These are phyloP conservation scores for Sechiopsis laciniata DNA, from an alignment of 306 rosid species.

Conservation along the genomic window DNA sequence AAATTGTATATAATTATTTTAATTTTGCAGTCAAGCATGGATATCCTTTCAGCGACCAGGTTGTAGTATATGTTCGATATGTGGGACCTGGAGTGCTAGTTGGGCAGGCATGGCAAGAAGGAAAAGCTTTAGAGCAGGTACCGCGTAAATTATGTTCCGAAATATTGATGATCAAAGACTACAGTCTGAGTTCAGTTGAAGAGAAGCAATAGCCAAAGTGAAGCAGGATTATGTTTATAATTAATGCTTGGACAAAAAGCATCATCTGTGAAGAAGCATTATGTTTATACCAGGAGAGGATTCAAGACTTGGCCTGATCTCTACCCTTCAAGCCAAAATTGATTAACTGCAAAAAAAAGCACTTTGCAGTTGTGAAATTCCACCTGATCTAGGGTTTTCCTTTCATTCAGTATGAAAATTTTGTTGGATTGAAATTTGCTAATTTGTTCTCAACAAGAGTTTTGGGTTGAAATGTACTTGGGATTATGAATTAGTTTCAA, in stretches of 20 bases:
- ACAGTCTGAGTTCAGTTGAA: conserved; percentile 17
- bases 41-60: conserved; percentile 69
- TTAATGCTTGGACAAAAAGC: neutral
- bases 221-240: neutral
- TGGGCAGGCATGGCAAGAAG: conserved; percentile 96
- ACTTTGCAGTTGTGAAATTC: neutral
- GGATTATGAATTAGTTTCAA: no score
- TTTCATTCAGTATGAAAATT: neutral
- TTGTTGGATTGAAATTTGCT: neutral
- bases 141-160: conserved; percentile 68
- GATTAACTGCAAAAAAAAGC: neutral
- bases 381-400: neutral
- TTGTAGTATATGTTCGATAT: conserved; percentile 58
- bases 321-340: neutral
- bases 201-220: conserved; percentile 23
- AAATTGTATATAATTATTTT: conserved; percentile 6
- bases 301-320: no score
- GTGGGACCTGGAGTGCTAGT: conserved; percentile 69
- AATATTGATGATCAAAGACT: conserved; percentile 69
- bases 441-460: neutral
- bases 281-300: neutral
- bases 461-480: neutral
- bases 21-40: conserved; percentile 57
- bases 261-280: neutral
- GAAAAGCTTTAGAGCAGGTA: conserved; percentile 58